These are phyloP conservation scores for Trametes cubensis DNA, from an alignment of 768 basidiomycete genomes.

Conservation along the genomic window DNA sequence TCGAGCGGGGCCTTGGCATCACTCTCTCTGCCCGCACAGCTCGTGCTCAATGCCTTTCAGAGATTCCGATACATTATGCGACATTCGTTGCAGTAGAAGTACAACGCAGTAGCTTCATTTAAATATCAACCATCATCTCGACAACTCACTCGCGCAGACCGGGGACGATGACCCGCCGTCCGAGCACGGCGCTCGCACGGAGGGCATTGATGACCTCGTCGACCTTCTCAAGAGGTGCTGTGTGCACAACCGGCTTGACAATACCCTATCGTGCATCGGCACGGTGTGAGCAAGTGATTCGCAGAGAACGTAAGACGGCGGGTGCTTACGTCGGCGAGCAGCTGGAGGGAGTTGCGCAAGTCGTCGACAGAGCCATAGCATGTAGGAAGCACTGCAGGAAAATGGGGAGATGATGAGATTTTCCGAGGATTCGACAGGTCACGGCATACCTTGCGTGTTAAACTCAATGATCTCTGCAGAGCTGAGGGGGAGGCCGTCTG, in stretches of 20 bases:
- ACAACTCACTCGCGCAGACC: background rate
- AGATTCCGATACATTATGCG: too few relatives aligned
- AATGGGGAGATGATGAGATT: background rate
- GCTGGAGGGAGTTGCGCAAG: background rate
- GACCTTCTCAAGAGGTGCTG: background rate
- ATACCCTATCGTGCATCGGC: background rate
- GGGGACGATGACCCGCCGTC: background rate
- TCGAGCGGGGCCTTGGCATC: too few relatives aligned
- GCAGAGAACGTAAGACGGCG: too few relatives aligned
- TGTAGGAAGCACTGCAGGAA: background rate
- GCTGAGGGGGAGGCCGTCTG: background rate
- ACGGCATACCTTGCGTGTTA: background rate
- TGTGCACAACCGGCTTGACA: background rate
- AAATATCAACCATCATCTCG: too few relatives aligned
- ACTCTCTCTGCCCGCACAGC: too few relatives aligned
- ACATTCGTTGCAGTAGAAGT: too few relatives aligned
- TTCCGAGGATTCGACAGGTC: background rate
- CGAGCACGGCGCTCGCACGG: background rate
- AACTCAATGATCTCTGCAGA: slow-evolving; percentile 3
- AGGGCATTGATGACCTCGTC: slow-evolving; percentile 1
- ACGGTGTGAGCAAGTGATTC: background rate
- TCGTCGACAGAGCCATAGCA: background rate
- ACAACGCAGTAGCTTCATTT: too few relatives aligned
- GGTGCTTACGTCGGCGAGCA: background rate
- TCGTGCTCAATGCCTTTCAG: too few relatives aligned